These are phyloP conservation scores for Phanerochaete sordida DNA, from an alignment of 768 basidiomycete genomes.

Conservation along the genomic window DNA sequence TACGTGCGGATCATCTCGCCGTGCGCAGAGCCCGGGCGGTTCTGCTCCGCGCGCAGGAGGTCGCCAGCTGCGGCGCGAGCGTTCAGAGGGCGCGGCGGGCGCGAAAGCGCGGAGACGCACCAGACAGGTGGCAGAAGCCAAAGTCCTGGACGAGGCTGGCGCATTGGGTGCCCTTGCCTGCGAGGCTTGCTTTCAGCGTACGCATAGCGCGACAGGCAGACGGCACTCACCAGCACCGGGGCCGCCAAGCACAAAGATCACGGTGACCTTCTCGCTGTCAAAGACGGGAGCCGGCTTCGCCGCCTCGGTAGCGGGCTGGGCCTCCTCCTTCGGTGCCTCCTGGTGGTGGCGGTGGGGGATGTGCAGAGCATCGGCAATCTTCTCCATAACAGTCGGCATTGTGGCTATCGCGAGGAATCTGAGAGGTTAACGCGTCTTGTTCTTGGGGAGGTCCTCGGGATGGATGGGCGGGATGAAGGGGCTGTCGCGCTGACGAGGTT, in stretches of 20 bases:
- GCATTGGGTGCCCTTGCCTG: slow-evolving; percentile 97
- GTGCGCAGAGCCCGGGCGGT: slow-evolving; percentile 77
- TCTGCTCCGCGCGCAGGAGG: slow-evolving; percentile 91
- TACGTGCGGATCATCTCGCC: slow-evolving; percentile 82
- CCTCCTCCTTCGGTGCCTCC: not conserved
- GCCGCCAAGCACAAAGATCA: slow-evolving; percentile 94
- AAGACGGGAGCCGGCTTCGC: slow-evolving; percentile 44
- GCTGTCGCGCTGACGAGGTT: slow-evolving; percentile 58
- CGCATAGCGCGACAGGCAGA: slow-evolving; percentile 5
- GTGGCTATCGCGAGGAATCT: slow-evolving; percentile 15
- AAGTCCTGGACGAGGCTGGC: slow-evolving; percentile 78
- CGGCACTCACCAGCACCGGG: slow-evolving; percentile 78
- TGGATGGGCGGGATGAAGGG: slow-evolving; percentile 64
- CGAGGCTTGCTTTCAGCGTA: not conserved
- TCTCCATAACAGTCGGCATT: slow-evolving; percentile 41
- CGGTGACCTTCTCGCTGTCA: slow-evolving; percentile 69
- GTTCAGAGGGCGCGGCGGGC: slow-evolving; percentile 7
- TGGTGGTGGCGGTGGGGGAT: slow-evolving; percentile 21
- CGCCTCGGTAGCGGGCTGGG: not conserved
- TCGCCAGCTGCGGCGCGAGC: slow-evolving; percentile 72
- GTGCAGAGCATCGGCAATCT: slow-evolving; percentile 35
- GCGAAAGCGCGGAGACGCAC: slow-evolving; percentile 37
- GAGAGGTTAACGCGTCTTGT: not conserved
- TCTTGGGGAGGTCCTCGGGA: slow-evolving; percentile 20
- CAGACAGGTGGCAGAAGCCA: slow-evolving; percentile 90